Base-by-base conservation (phyloP, 2,329 filamentous ascomycete species). In the Sordariomycetes sp. region DNA sequence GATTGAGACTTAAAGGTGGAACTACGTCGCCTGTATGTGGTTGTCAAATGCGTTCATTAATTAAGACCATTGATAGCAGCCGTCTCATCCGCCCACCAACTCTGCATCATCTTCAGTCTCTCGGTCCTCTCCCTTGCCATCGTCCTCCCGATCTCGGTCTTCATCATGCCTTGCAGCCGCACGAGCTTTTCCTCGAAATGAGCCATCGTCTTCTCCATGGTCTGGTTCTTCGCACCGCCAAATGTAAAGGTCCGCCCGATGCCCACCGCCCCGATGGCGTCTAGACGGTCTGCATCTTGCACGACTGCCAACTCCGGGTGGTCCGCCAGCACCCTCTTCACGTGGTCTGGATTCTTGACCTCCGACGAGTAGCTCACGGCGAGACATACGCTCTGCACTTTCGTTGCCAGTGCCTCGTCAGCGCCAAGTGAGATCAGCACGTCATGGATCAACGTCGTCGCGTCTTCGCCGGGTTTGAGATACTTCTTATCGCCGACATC, bases 401-500 rank as follows among this genome's bases (percentile, higher is more conserved):
- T 75, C 4, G 59, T 51, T 1, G 85, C 82, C 11, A 93, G 66
- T 6, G 59, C 54, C 3, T 61, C 49, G 0, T 66, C 53, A 8
- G 75, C 78, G 18, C 80, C 78, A 18, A 71, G 59, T 14, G 66
- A 64, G 11, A 66, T 42, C 2, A 87, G 68, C 6, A 80, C 54
- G 19, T 66, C 55, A 12, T 61, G 56, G 21, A 84, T 66, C 41
- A 76, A 59, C 11, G 70, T 75, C 3, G 70, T 63, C 4, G 63
- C 50, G 49, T 80, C 70, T 43, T 79, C 65, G 36, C 67, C 70
- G 2, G 70, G 63, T 36, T 63, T 49, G 12, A 79, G 56, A 55
- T 94, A 94, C 60, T 94, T 94, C 55, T 72, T 78, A 61, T 94
- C 88, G 40, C 84, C 86, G 14, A 94, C 79, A 48, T 94, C 88